Evolutionary conservation across 768 basidiomycete genomes (phyloP).

Genomic region (Podaxis sp.): DNA sequence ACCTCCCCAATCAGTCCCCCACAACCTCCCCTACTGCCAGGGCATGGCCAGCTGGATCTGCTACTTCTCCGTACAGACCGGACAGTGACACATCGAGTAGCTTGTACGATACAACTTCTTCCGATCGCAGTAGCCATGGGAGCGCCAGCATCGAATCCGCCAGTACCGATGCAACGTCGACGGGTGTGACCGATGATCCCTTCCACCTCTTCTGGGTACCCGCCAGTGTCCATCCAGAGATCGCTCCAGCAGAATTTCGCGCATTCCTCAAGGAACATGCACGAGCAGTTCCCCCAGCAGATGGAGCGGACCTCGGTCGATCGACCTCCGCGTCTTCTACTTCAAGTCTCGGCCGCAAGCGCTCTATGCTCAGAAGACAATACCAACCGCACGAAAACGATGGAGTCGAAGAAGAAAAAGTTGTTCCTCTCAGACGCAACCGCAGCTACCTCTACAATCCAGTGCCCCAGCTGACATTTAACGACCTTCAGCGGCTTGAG

Average conservation of each 20-base stretch:
- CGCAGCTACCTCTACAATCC: slow-evolving; percentile 67
- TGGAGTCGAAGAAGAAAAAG: slow-evolving; percentile 63
- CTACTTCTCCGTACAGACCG: slow-evolving; percentile 20
- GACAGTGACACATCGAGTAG: slow-evolving; percentile 21
- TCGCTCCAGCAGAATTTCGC: slow-evolving; percentile 94
- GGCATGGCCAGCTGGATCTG: slow-evolving; percentile 44
- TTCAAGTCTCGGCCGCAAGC: slow-evolving; percentile 71
- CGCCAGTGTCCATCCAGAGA: slow-evolving; percentile 93
- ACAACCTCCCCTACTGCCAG: slow-evolving; percentile 55
- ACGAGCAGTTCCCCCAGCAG: slow-evolving; percentile 48
- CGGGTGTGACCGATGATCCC: slow-evolving; percentile 65
- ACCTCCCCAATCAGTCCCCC: slow-evolving; percentile 77
- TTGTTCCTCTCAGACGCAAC: slow-evolving; percentile 69
- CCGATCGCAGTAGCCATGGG: slow-evolving; percentile 27
- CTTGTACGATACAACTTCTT: slow-evolving; percentile 20
- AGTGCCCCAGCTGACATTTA: slow-evolving; percentile 88
- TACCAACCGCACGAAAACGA: slow-evolving; percentile 84
- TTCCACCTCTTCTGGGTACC: slow-evolving; percentile 98
- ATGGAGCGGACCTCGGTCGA: slow-evolving; percentile 32
- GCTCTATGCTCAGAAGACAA: slow-evolving; percentile 93
- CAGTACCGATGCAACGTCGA: slow-evolving; percentile 26
- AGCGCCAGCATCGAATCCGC: slow-evolving; percentile 18
- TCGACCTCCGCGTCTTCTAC: slow-evolving; percentile 38
- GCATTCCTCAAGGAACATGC: slow-evolving; percentile 95
- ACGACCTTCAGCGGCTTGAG: slow-evolving; percentile 92